phyloP scores from a whole-genome alignment of 2,329 filamentous ascomycete species.

The Microcera coccophila region DNA sequence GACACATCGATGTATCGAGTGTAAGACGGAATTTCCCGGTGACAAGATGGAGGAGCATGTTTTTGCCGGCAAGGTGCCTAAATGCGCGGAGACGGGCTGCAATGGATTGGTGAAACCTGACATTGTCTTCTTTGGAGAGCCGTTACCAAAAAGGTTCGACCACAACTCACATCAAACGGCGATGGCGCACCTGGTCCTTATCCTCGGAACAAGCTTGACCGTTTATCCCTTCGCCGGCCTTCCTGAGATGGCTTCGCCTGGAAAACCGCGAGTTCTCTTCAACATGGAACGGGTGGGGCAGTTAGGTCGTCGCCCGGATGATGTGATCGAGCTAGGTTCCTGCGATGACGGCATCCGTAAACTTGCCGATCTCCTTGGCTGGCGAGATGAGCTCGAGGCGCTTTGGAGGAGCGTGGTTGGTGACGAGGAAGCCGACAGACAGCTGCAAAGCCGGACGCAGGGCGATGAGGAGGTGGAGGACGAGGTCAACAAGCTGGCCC shows the following conservation, averaged over 20 bases:
- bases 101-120: slow-evolving; percentile 84
- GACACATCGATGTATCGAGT: slow-evolving; percentile 86
- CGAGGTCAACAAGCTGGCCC: slow-evolving; percentile 41
- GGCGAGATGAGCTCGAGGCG: slow-evolving; percentile 76
- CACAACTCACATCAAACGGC: slow-evolving; percentile 43
- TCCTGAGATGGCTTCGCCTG: slow-evolving; percentile 58
- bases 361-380: slow-evolving; percentile 76
- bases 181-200: slow-evolving; percentile 71
- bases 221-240: slow-evolving; percentile 88
- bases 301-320: slow-evolving; percentile 72
- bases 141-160: slow-evolving; percentile 44
- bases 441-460: slow-evolving; percentile 34
- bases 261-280: slow-evolving; percentile 74
- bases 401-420: slow-evolving; percentile 69
- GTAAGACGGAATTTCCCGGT: slow-evolving; percentile 66
- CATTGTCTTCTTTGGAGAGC: slow-evolving; percentile 90
- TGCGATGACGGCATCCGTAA: slow-evolving; percentile 79
- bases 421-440: slow-evolving; percentile 52
- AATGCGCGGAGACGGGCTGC: slow-evolving; percentile 60
- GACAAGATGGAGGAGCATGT: slow-evolving; percentile 71
- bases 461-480: slow-evolving; percentile 42
- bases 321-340: slow-evolving; percentile 77
- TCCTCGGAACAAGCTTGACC: slow-evolving; percentile 83
- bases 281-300: slow-evolving; percentile 81
- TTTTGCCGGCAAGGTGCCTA: slow-evolving; percentile 62